A percentile compares a stretch with the other conserved stretches of the same genome.
These are phyloP conservation scores for Diospyros lotus DNA, from an alignment of 148 eudicot species.

Conservation along the genomic window DNA sequence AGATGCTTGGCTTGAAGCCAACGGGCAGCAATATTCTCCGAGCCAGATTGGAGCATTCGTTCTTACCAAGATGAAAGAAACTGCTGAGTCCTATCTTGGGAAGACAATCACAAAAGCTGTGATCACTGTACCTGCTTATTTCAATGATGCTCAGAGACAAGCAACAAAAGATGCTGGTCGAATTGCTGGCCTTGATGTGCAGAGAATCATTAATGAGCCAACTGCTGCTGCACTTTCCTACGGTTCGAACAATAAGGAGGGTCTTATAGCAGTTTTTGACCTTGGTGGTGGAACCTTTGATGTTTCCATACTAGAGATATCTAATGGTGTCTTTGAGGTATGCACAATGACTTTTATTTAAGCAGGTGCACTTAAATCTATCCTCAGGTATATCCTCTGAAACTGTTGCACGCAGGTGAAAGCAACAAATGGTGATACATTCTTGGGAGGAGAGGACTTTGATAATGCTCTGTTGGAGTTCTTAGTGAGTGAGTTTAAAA, in stretches of 20 bases:
- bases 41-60: slow-evolving; percentile 92
- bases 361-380: neutral
- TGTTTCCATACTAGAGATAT: slow-evolving; percentile 91
- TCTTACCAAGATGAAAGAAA: slow-evolving; percentile 93
- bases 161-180: slow-evolving; percentile 96
- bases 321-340: slow-evolving; percentile 97
- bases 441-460: slow-evolving; percentile 97
- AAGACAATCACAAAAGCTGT: slow-evolving; percentile 78
- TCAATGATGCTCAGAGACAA: slow-evolving; percentile 97
- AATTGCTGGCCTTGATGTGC: slow-evolving; percentile 91
- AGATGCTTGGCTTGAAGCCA: slow-evolving; percentile 99
- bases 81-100: slow-evolving; percentile 93
- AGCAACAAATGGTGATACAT: slow-evolving; percentile 99
- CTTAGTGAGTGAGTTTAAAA: slow-evolving; percentile 77
- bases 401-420: slow-evolving; percentile 47
- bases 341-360: neutral
- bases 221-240: slow-evolving; percentile 99
- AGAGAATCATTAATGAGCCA: slow-evolving; percentile 92
- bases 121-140: slow-evolving; percentile 90
- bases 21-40: slow-evolving; percentile 89
- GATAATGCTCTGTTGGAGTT: slow-evolving; percentile 81
- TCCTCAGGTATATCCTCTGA: neutral
- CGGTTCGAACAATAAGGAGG: slow-evolving; percentile 90
- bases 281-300: slow-evolving; percentile 99
- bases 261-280: slow-evolving; percentile 92